phyloP scores from a whole-genome alignment of 495 filamentous ascomycete genomes.

The Penicillium manginii region DNA sequence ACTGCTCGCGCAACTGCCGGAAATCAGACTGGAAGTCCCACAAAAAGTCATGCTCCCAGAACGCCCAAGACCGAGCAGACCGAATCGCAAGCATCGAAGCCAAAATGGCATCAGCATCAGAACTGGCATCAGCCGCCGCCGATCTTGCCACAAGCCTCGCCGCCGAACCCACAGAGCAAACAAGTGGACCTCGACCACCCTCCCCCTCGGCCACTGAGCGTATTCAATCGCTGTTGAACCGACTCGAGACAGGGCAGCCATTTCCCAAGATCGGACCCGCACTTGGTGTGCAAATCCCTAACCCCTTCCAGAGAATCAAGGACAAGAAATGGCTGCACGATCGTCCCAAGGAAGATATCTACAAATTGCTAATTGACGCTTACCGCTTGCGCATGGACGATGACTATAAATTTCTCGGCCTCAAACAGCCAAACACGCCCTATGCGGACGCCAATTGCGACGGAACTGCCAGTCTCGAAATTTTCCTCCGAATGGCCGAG shows the following conservation, averaged over 20 bases:
- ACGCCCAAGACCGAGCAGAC: neutral
- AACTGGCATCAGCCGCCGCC: neutral
- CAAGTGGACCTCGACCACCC: neutral
- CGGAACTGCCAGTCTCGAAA: neutral
- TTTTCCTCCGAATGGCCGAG: neutral
- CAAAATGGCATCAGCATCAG: neutral
- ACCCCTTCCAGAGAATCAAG: conserved; percentile 4
- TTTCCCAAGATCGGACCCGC: neutral
- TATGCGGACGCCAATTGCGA: neutral
- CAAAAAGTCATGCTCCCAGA: conserved; percentile 35
- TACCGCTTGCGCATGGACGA: conserved; percentile 43
- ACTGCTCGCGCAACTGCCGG: conserved; percentile 54
- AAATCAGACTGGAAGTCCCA: conserved; percentile 49
- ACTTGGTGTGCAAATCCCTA: neutral
- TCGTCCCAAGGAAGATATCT: conserved; percentile 44
- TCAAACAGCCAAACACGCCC: neutral
- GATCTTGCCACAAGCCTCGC: neutral
- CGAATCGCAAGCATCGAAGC: neutral
- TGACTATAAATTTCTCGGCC: neutral
- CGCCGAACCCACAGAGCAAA: neutral
- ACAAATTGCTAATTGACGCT: conserved; percentile 48
- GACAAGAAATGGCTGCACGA: conserved; percentile 7
- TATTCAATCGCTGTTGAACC: neutral
- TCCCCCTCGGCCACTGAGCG: neutral
- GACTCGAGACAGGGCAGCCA: neutral